Evolutionary conservation across 2,329 filamentous ascomycete genomes (phyloP).

Genomic region (Arthrocladium fulminans): DNA sequence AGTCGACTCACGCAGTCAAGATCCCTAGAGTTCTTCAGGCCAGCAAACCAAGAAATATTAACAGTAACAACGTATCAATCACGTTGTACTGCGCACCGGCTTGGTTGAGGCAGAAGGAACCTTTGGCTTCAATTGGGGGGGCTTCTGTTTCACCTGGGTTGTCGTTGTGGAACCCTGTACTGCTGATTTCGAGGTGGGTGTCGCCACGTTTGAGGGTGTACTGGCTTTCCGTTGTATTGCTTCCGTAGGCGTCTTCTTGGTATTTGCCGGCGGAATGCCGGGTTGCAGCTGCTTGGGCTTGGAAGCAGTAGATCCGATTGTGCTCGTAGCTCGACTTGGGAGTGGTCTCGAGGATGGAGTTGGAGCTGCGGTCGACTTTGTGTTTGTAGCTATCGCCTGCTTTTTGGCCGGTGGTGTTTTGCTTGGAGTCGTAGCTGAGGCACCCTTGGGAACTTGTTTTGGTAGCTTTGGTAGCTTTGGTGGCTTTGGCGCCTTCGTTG

Average conservation of each 20-base stretch:
- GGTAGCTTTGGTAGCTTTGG: constrained; percentile 4
- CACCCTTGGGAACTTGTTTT: neutral
- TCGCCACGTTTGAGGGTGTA: neutral
- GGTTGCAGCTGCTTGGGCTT: neutral
- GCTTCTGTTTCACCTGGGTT: neutral
- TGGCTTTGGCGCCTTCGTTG: constrained; percentile 2
- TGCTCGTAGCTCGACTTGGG: too few relatives aligned
- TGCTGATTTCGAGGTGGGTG: neutral
- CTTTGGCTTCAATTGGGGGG: neutral
- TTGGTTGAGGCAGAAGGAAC: neutral
- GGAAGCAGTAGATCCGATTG: neutral
- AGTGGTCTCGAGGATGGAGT: too few relatives aligned
- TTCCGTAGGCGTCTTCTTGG: neutral
- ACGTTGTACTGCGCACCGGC: neutral
- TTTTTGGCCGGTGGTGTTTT: neutral
- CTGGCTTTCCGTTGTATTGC: neutral
- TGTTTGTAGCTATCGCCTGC: constrained; percentile 2
- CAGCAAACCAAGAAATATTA: too few relatives aligned
- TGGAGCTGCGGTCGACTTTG: neutral
- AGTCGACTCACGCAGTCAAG: too few relatives aligned
- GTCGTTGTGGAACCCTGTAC: neutral
- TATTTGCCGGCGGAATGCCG: neutral
- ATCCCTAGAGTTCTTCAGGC: too few relatives aligned
- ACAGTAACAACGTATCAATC: too few relatives aligned
- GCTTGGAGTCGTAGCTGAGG: neutral